A percentile compares a stretch with the other conserved stretches of the same genome.
These are phyloP conservation scores for Protomyces inundatus DNA, from an alignment of 1,139 yeast genomes.

Conservation along the genomic window DNA sequence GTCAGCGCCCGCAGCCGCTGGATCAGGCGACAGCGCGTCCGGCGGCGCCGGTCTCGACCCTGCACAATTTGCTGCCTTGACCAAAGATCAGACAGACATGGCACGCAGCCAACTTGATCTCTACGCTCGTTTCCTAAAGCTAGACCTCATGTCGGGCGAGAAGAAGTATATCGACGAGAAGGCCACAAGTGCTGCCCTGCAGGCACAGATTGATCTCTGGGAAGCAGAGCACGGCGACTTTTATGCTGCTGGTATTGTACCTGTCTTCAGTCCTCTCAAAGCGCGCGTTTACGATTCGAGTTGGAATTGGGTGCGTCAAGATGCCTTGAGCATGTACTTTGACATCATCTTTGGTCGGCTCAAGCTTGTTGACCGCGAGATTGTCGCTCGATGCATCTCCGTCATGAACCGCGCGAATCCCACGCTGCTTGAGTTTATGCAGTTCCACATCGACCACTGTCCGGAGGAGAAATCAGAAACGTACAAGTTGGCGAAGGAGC, in stretches of 20 bases:
- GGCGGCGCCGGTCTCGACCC: conserved; percentile 87
- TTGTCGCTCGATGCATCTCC: conserved; percentile 91
- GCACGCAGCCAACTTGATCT: conserved; percentile 96
- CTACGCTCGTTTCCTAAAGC: conserved; percentile 86
- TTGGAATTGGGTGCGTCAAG: conserved; percentile 99
- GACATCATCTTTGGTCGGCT: conserved; percentile 93
- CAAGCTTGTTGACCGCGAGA: conserved; percentile 86
- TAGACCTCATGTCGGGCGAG: conserved; percentile 87
- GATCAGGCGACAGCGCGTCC: conserved; percentile 49
- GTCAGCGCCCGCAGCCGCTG: conserved; percentile 56
- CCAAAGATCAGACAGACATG: conserved; percentile 79
- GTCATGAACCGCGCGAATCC: conserved; percentile 97
- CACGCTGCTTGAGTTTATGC: conserved; percentile 90
- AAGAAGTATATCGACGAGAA: conserved; percentile 80
- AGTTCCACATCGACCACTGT: conserved; percentile 89
- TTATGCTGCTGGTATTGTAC: conserved; percentile 85
- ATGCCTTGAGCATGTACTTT: conserved; percentile 84
- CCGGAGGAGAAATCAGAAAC: conserved; percentile 84
- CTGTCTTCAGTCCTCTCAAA: conserved; percentile 83
- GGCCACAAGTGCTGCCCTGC: conserved; percentile 76
- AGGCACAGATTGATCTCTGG: conserved; percentile 88
- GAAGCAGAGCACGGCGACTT: conserved; percentile 92
- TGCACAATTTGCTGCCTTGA: conserved; percentile 91
- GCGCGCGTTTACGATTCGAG: conserved; percentile 95
- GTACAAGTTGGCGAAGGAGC: conserved; percentile 78